phyloP scores from a whole-genome alignment of 768 basidiomycete genomes.

The Suillus brevipes region DNA sequence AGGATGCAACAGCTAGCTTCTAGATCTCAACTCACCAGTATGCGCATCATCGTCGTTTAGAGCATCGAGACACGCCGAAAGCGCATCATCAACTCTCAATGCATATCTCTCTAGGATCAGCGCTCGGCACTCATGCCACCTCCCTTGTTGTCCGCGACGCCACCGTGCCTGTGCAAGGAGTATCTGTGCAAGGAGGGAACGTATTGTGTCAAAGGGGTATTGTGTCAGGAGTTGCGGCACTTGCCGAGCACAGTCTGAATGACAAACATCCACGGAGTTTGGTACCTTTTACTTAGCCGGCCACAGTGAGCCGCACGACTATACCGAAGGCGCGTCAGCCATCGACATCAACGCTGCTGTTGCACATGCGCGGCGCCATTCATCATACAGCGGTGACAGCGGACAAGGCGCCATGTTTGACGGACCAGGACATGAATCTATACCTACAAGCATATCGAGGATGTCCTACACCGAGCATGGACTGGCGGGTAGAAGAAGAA shows the following conservation, averaged over 20 bases:
- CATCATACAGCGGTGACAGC: conserved; percentile 58
- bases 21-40: conserved; percentile 53
- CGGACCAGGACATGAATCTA: conserved; percentile 61
- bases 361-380: conserved; percentile 62
- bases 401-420: conserved; percentile 73
- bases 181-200: too few relatives aligned
- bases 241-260: neutral
- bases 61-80: conserved; percentile 49
- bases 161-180: conserved; percentile 76
- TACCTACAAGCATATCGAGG: conserved; percentile 78
- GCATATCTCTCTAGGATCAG: conserved; percentile 72
- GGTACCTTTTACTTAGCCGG: conserved; percentile 1
- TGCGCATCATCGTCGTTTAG: conserved; percentile 79
- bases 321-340: conserved; percentile 84
- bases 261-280: neutral
- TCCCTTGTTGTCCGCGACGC: conserved; percentile 78
- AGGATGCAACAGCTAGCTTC: neutral
- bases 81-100: conserved; percentile 42
- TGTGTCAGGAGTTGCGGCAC: neutral
- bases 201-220: too few relatives aligned
- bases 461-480: conserved; percentile 63
- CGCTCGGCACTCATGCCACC: conserved; percentile 86
- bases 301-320: conserved; percentile 48
- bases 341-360: conserved; percentile 69
- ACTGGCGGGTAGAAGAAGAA: conserved; percentile 50